Conservation (phyloP, 2,329 filamentous ascomycete genomes). For the Colletotrichum noveboracense region DNA sequence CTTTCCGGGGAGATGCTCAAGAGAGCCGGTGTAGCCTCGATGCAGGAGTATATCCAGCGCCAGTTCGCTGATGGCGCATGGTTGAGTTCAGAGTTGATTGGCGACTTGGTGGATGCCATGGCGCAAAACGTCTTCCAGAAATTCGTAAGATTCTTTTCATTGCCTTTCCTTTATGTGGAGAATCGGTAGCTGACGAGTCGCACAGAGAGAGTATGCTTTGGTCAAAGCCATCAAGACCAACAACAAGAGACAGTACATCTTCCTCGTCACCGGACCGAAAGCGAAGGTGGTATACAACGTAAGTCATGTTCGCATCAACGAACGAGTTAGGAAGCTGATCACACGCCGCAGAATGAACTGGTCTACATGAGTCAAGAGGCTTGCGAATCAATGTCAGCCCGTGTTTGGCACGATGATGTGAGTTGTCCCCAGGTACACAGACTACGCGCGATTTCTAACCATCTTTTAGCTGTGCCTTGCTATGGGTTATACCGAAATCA, state of each 20-base stretch:
- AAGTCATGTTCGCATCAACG: not conserved
- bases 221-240: not conserved
- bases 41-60: not conserved
- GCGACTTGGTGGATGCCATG: not conserved
- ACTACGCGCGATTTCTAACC: not conserved
- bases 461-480: not conserved
- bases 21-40: not conserved
- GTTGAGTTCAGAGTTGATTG: not conserved
- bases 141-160: not conserved
- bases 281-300: not conserved
- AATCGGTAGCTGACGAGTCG: not conserved
- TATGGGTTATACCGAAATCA: not conserved
- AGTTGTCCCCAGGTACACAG: not conserved
- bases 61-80: not conserved
- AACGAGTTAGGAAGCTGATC: not conserved
- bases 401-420: not conserved
- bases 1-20: not conserved
- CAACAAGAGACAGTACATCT: not conserved
- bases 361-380: not conserved
- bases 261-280: not conserved
- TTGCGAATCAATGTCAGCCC: not conserved
- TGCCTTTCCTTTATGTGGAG: accelerated
- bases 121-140: not conserved
- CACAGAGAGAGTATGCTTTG: not conserved
- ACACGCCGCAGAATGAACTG: not conserved